These are phyloP conservation scores for Diplodia seriata DNA, from an alignment of 2,329 filamentous ascomycete genomes.

Conservation along the genomic window DNA sequence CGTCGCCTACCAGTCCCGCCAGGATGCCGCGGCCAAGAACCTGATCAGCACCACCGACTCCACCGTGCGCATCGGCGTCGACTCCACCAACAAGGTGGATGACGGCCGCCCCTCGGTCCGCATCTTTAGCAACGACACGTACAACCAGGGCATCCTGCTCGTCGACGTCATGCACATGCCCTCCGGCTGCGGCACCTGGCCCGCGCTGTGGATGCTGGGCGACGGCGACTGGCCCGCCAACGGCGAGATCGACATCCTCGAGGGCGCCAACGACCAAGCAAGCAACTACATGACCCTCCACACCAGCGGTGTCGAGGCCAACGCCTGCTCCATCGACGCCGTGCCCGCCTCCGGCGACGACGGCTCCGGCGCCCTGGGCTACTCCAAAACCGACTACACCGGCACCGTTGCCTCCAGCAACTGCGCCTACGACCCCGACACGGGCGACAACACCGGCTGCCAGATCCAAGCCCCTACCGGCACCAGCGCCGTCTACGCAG, in stretches of 20 bases:
- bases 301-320: slow-evolving; percentile 38
- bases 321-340: slow-evolving; percentile 33
- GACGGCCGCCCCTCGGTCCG: slow-evolving; percentile 40
- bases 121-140: slow-evolving; percentile 42
- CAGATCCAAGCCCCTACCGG: slow-evolving; percentile 40
- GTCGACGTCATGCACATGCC: slow-evolving; percentile 47
- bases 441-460: slow-evolving; percentile 47
- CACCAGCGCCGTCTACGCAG: slow-evolving; percentile 29
- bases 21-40: slow-evolving; percentile 1
- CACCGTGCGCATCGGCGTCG: slow-evolving; percentile 51
- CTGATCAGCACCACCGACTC: slow-evolving; percentile 40
- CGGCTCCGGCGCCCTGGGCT: slow-evolving; percentile 4
- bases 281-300: slow-evolving; percentile 45
- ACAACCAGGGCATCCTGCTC: slow-evolving; percentile 43
- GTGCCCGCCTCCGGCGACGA: background rate
- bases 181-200: slow-evolving; percentile 43
- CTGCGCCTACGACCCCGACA: slow-evolving; percentile 23
- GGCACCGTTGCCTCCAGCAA: slow-evolving; percentile 58
- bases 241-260: slow-evolving; percentile 48
- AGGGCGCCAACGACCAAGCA: slow-evolving; percentile 44
- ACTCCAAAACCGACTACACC: slow-evolving; percentile 9
- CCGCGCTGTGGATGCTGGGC: slow-evolving; percentile 45
- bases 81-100: slow-evolving; percentile 42
- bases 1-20: slow-evolving; percentile 46
- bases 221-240: slow-evolving; percentile 40